Evolutionary conservation across 768 basidiomycete species (phyloP), one percentile per base, ranked within the genome.

Genomic region (Russula virescens): DNA sequence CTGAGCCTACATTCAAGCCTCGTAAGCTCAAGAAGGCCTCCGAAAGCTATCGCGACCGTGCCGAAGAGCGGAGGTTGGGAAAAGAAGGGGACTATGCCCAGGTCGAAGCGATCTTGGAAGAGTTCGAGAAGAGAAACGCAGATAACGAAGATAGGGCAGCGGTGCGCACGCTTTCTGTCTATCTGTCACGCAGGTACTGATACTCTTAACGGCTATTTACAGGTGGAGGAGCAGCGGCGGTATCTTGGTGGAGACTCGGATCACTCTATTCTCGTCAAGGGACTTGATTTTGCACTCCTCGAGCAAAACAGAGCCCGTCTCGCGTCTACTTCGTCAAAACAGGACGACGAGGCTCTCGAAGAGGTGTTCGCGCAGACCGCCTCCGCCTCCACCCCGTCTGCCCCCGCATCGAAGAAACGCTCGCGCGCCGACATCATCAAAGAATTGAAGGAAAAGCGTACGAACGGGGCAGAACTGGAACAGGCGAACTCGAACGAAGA

Each of bases 251-350:
- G 92, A 42, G 91, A 96, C 71, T 83, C 85, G 46, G 81, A 89
- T 61, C 93, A 95, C 71, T 86, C 91, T 13, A 82, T 94, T 60
- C 83, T 94, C 13, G 91, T 94, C 46, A 96, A 94, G 70, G 92
- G 92, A 28, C 84, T 98, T 50, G 95, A 98, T 71, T 80, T 88
- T 66, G 88, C 91, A 0, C 81, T 97, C 8, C 78, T 97, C 18
- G 89, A 92, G 69, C 89, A 92, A 68, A 86, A 89, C 66, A 93
- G 86, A 73, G 87, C 88, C 3, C 84, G 86, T 43, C 78, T 76
- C 1, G 75, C 78, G 3, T 73, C 77, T n/a, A 60, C 63, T 21
- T 58, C 69, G 19, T 76, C 81, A 16, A 77, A 79, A 5, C 86
- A 86, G 51, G 88, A 90, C 67, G 91, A 96, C 63, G 91, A 90